Base-by-base conservation (phyloP, 2,329 filamentous ascomycete species). In the Fusarium dlaminii region DNA sequence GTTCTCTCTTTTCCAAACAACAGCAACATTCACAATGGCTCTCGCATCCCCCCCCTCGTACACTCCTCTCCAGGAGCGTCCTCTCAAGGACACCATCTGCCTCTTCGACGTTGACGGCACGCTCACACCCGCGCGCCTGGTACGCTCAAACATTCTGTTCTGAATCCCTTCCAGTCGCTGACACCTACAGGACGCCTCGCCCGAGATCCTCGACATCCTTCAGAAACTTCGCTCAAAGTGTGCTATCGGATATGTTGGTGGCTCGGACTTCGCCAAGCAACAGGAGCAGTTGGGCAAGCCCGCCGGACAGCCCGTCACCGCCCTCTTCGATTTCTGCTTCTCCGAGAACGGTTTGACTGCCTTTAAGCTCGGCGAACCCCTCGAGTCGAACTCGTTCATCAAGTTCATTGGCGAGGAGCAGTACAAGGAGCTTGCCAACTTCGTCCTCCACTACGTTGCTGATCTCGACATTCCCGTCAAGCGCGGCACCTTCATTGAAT, bases 91-190 rank as follows among this genome's bases (percentile, higher is more conserved):
- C 88, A 98, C 96, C 75, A 93, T 99, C 84, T 92, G 91, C 80
- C 92, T 99, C 74, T 99, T 99, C 84, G 96, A 99, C 84, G 96
- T 99, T 69, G 96, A 99, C 82, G 94, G 90, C 80, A 98, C 96
- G 36, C 90, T 99, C 77, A 96, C 95, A 22, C 93, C 91, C 46
- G 92, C 96, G 51, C 91, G 96, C 75, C 88, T 89, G 78, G 94
- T 97, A 87, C 83, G 14, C 45, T 36, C 37, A 62, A 69, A 32
- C 51, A 64, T 36, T n/a, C 37, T 43, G 52, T n/a, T 58, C 39
- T 57, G 42, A 39, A 48, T 24, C 36, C 24, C 51, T 22, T 24
- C 43, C 24, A 32, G 27, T 30, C n/a, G 34, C 63, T 70, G 22
- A 65, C n/a, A 36, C 17, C 12, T 40, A 43, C 66, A 95, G 93